Base-by-base conservation (phyloP, 768 basidiomycete genomes). In the Austroboletus eburneus region DNA sequence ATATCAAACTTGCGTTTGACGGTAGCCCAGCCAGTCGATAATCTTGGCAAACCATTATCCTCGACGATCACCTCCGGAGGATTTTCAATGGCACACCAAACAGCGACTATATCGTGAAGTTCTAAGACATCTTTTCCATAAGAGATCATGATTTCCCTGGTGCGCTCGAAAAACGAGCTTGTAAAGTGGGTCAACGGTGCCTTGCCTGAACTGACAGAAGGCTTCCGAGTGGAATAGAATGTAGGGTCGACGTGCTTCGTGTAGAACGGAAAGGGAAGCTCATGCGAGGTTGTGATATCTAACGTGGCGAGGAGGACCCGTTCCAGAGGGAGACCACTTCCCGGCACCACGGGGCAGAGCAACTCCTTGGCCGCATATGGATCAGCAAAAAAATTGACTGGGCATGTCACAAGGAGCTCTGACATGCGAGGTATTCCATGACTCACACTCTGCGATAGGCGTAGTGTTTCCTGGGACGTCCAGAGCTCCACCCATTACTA, bases 401-500 rank as follows among this genome's bases (percentile, higher is more conserved):
- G 9, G 22, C 3, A 36, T 20, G 17, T 49, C 21, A 52, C 18
- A 37, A 33, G 20, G 9, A 12, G 3, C 29, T 9, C 9, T 3
- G 23, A 23, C n/a, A 8, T 4, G 14, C 3, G 24, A 29, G 29
- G 13, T 21, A 35, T 18, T 18, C 24, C 2, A 27, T 18, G 2
- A 62, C 81, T 66, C 67, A 89, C 92, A 95, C 65, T 96, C 93
- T 48, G 91, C 86, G 3, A 79, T 74, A 8, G 91, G 80, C 21
- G 74, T 80, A 1, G 83, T 86, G 55, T 95, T 97, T 3, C 93
- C 93, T 0, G 93, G 91, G 25, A 91, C 87, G 53, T 94, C 91
- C 20, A 97, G 63, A 2, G 91, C 87, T 13, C 91, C 93, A n/a
- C 93, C 93, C 91, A 97, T 95, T 62, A 82, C 84, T 18, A 93